phyloP scores from a whole-genome alignment of 306 rosid genomes.

The Prunus campanulata region DNA sequence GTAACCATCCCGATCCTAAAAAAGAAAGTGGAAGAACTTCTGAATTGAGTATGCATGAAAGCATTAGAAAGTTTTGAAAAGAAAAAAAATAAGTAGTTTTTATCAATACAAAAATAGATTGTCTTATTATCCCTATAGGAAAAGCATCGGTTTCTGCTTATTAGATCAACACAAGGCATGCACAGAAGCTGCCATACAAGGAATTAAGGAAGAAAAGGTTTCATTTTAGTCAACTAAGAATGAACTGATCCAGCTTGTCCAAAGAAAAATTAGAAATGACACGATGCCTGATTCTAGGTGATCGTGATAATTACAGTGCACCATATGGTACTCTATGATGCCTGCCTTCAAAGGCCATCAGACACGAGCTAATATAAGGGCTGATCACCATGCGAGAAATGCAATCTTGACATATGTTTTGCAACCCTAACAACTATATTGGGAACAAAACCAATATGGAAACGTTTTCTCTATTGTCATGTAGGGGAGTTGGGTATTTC shows the following conservation, averaged over 20 bases:
- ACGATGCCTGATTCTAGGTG: not conserved
- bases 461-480: not conserved
- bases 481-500: not conserved
- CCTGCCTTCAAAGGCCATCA: not conserved
- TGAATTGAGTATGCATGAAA: not conserved
- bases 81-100: no score
- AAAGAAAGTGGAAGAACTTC: not conserved
- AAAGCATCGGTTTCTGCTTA: not conserved
- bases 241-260: not conserved
- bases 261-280: not conserved
- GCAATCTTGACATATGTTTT: not conserved
- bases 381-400: not conserved
- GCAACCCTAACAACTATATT: not conserved
- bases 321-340: not conserved
- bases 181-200: not conserved
- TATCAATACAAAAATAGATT: no score
- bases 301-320: not conserved
- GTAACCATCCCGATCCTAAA: conserved; percentile 84
- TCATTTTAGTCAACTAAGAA: not conserved
- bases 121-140: not conserved
- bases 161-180: not conserved
- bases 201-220: not conserved
- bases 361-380: not conserved
- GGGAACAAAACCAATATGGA: not conserved
- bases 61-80: not conserved